Evolutionary conservation across 2,329 filamentous ascomycete genomes (phyloP), one percentile per base, ranked within the genome.

Genomic region (Aureobasidium pullulans): DNA sequence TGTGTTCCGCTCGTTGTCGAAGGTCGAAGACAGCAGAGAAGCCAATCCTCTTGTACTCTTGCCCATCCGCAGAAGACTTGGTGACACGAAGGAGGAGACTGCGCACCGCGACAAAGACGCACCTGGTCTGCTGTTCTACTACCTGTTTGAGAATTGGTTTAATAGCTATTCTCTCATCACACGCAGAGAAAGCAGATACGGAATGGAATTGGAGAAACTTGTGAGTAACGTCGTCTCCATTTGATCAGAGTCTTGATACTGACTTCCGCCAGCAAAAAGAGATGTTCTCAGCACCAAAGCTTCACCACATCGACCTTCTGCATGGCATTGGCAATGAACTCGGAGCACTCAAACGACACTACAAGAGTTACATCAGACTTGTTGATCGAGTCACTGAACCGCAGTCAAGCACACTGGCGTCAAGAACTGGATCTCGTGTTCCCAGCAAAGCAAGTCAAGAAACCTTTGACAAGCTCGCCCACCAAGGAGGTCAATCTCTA

Each of bases 111-210:
- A 74, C 6, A 76, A 78, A 2, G 83, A 86, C 64, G 79, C 79
- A 1, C 79, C 84, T 0, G 84, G 83, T 19, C 75, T 84, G 19
- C 72, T 86, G 2, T 86, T 86, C 71, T 87, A 85, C 68, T 86
- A 86, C 65, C 72, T 87, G 0, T 87, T 87, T 65, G 84, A 87
- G 66, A 84, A 86, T 66, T 86, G 84, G 75, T 77, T 78, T 37
- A 81, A 82, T 3, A 83, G 81, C 1, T 82, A 81, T 54, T 78
- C 78, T 29, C 74, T 86, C 10, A 74, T 86, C 11, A 79, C 77
- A 9, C 65, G 78, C 66, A 66, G 70, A 61, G 67, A 81, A 67
- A 73, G 74, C 61, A 74, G 75, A 29, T 80, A 79, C 59, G 75
- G 73, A 9, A 68, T 71, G 3, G 76, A 78, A 60, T 69, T 87